Base-by-base conservation (phyloP, 306 rosid species). In the Ochetophila trinervis region DNA sequence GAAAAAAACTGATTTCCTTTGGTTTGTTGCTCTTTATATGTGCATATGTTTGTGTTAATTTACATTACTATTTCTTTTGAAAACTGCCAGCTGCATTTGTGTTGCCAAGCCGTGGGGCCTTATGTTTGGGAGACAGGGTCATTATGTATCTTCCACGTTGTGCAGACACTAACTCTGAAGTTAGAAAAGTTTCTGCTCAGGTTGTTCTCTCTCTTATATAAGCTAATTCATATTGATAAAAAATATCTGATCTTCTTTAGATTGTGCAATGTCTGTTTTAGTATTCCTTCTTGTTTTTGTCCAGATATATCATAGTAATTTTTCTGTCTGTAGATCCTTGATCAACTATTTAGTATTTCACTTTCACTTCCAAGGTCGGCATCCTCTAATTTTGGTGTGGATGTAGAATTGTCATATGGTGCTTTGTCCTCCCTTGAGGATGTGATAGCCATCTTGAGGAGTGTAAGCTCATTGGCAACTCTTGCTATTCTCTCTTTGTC, bases 401-500 rank as follows among this genome's bases (percentile, higher is more conserved):
- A 82, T 75, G 79, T 85, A 61, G 98, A 92, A 78, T 73, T 80
- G 75, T 82, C 96, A 62, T 92, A 92, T 55, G 68, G 84, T 45
- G 96, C 98, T 57, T 82, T 92, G 86, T 89, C 96, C 45, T 87
- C 95, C 60, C 86, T 92, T 40, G 98, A 83, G 84, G 98, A 92
- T 78, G 98, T 92, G 40, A 87, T 92, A 65, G 95, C 95, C 67
- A 92, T 92, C 77, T 78, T 92, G 84, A 80, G 86, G 79, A 89
- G 91, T 85, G 98, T 92, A 81, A 61, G 98, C 71, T 80, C 69
- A 55, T 60, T 58, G n/a, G 45, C 22, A 74, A 27, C 66, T 42
- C 63, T 55, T 66, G 66, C 27, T 64, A 58, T 73, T 40, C 45
- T 59, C 19, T 52, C 17, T 60, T 50, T 59, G 35, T 22, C 51